phyloP scores from a whole-genome alignment of 202 grass and related monocot species.

The Elaeis oleifera region DNA sequence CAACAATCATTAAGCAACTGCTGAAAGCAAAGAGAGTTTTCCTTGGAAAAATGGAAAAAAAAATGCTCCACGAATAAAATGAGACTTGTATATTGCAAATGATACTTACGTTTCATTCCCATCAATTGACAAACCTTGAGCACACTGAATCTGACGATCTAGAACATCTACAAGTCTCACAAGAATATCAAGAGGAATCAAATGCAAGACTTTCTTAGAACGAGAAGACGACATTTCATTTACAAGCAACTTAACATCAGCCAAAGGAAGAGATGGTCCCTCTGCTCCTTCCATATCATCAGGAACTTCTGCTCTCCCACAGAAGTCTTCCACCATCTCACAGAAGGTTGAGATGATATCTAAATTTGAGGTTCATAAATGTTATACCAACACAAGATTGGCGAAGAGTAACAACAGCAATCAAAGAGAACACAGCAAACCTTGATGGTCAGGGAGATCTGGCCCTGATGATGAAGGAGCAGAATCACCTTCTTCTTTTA shows the following conservation, averaged over 20 bases:
- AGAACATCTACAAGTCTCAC: conserved; percentile 70
- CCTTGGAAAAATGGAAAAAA: too few species aligned
- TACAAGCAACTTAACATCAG: conserved; percentile 69
- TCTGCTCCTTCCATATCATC: conserved; percentile 74
- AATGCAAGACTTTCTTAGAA: conserved; percentile 68
- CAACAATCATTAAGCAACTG: too few species aligned
- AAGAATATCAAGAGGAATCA: conserved; percentile 65
- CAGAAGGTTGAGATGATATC: conserved; percentile 60
- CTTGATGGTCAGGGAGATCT: conserved; percentile 54
- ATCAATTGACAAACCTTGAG: conserved; percentile 85
- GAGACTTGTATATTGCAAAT: background rate
- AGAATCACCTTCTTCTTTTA: conserved; percentile 48
- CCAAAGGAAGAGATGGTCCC: conserved; percentile 53
- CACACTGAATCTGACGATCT: conserved; percentile 76
- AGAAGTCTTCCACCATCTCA: conserved; percentile 88
- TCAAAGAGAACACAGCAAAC: conserved; percentile 33
- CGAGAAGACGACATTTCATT: conserved; percentile 71
- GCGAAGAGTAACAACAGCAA: conserved; percentile 6
- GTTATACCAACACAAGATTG: conserved; percentile 8
- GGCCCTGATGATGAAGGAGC: conserved; percentile 44
- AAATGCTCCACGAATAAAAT: too few species aligned
- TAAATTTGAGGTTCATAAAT: conserved; percentile 35
- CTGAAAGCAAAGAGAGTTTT: too few species aligned
- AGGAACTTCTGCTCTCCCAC: conserved; percentile 60
- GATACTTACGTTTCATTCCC: conserved; percentile 68